Evolutionary conservation across 805 yeast genomes (phyloP).

Genomic region (Maudiozyma serrabonitensis): DNA sequence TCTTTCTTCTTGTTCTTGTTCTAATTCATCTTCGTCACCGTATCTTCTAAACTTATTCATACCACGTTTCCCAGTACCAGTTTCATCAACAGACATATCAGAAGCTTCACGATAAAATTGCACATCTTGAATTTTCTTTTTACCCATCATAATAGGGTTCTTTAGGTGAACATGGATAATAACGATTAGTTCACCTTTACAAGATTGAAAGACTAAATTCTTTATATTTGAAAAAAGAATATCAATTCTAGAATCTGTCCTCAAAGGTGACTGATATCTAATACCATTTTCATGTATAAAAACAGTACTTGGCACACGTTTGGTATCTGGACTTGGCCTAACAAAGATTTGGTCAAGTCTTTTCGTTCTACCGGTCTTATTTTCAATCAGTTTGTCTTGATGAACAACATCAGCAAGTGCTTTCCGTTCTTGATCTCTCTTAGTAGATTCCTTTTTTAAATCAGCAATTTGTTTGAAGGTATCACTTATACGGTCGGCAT

Average conservation of each 20-base stretch:
- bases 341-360: conserved; percentile 82
- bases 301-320: conserved; percentile 82
- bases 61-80: conserved; percentile 84
- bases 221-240: conserved; percentile 82
- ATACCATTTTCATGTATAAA: conserved; percentile 95
- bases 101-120: conserved; percentile 96
- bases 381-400: conserved; percentile 79
- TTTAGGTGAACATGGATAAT: conserved; percentile 87
- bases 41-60: conserved; percentile 63
- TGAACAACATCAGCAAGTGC: conserved; percentile 90
- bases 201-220: conserved; percentile 91
- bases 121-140: conserved; percentile 87
- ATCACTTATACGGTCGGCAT: conserved; percentile 82
- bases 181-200: conserved; percentile 88
- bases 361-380: conserved; percentile 73
- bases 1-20: conserved; percentile 97
- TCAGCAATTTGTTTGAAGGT: conserved; percentile 85
- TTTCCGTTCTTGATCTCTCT: conserved; percentile 82
- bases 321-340: conserved; percentile 96
- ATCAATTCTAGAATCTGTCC: conserved; percentile 81
- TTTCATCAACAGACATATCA: conserved; percentile 92
- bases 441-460: conserved; percentile 81
- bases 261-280: conserved; percentile 78
- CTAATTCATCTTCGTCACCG: conserved; percentile 97
- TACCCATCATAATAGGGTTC: conserved; percentile 90